Evolutionary conservation across 1,139 yeast genomes (phyloP), one percentile per base, ranked within the genome.

Genomic region (Protomyces macrosporus): DNA sequence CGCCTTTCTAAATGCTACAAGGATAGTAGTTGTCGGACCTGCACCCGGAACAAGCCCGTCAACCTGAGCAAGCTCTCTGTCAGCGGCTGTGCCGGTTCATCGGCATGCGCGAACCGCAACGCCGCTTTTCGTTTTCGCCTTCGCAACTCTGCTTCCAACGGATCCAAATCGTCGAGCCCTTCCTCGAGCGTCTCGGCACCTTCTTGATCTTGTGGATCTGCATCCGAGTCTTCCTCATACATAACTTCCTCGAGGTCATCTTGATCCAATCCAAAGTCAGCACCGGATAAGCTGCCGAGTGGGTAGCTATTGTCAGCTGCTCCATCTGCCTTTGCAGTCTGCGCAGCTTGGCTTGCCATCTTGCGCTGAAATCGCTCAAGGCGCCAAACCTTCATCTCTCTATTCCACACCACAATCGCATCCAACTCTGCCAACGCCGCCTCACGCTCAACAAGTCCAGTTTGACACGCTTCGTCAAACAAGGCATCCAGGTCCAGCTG

Each of bases 171-270:
- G 14, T 66, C 70, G 10, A 57, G n/a, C 23, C n/a, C 54, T 16
- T 61, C 66, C 48, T 58, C 65, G 53, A 51, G 36, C n/a, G 66
- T 42, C 45, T 42, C 36, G 30, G 36, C 65, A 4, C 14, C 53
- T 2, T 42, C 56, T 4, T 61, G 70, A n/a, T 66, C 69, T 6
- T 66, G 69, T 14, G 67, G 70, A 5, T 66, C 69, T 4, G 60
- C 68, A 16, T 58, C 64, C 5, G 53, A 55, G 14, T 50, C 53
- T 37, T 67, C 70, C 36, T 65, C 68, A 45, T 65, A 66, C 7
- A 65, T 84, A 67, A 84, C 75, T 66, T 86, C 90, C 45, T 81
- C 79, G 51, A 86, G 68, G 67, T 87, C 91, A 16, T 81, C 82
- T 14, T 77, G 79, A 63, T 81, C 79, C 4, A 87, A 70, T 0